phyloP scores from a whole-genome alignment of 2,329 filamentous ascomycete species.

The Leptodontidium sp. region DNA sequence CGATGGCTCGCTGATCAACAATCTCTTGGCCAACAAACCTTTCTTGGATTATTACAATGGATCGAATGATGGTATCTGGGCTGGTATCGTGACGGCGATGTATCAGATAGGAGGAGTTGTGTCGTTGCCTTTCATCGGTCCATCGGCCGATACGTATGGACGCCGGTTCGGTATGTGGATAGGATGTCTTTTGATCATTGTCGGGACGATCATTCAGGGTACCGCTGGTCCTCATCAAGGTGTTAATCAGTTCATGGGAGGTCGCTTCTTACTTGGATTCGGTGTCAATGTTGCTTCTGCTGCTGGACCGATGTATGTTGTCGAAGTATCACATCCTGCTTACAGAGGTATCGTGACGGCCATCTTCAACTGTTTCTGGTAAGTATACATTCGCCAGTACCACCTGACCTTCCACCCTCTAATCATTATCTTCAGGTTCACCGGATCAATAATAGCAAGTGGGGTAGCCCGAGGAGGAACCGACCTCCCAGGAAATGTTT shows the following conservation, averaged over 20 bases:
- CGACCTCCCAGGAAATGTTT: conserved; percentile 49
- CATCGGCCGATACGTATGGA: conserved; percentile 56
- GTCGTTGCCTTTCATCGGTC: conserved; percentile 57
- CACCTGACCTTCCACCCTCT: conserved; percentile 15
- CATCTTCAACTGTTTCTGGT: conserved; percentile 45
- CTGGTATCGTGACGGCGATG: conserved; percentile 59
- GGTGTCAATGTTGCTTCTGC: conserved; percentile 57
- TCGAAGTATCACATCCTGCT: conserved; percentile 57
- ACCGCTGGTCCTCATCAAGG: conserved; percentile 47
- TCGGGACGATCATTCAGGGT: conserved; percentile 57
- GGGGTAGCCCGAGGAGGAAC: conserved; percentile 62
- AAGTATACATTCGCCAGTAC: conserved; percentile 43
- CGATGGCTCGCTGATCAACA: conserved; percentile 60
- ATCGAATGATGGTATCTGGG: conserved; percentile 55
- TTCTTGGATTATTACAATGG: conserved; percentile 53
- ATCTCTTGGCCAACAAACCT: conserved; percentile 53
- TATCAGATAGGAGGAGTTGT: conserved; percentile 60
- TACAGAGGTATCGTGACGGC: conserved; percentile 54
- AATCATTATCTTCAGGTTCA: conserved; percentile 50
- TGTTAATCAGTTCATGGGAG: conserved; percentile 57
- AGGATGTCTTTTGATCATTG: conserved; percentile 53
- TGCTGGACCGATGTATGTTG: conserved; percentile 57
- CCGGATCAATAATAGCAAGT: conserved; percentile 61
- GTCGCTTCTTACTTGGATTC: conserved; percentile 69
- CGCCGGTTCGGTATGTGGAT: conserved; percentile 57